A percentile compares a stretch with the other conserved stretches of the same genome.
Conservation (phyloP, 1,284 basidiomycete species). For the Blastosporella zonata region DNA sequence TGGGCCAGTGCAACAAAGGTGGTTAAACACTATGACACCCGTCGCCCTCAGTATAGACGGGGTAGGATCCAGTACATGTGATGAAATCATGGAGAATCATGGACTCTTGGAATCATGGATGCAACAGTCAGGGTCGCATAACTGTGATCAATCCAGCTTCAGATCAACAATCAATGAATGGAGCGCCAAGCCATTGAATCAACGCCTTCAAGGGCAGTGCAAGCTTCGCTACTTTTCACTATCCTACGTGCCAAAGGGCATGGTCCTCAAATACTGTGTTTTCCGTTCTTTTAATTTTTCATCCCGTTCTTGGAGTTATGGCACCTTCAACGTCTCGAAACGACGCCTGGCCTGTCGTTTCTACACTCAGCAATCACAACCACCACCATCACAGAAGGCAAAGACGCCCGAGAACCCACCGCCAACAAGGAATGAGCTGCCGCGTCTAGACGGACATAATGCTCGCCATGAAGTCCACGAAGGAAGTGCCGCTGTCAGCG, state of each 20-base stretch:
- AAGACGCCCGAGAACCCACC: slow-evolving; percentile 13
- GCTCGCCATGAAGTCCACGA: slow-evolving; percentile 39
- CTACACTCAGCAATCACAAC: slow-evolving; percentile 13
- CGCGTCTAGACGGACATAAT: slow-evolving; percentile 15
- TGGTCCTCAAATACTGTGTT: slow-evolving; percentile 9
- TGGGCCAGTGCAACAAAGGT: too few species aligned
- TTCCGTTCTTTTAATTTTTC: slow-evolving; percentile 1
- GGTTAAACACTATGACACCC: too few species aligned
- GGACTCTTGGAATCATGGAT: too few species aligned
- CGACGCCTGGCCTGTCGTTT: slow-evolving; percentile 10
- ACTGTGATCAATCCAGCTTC: too few species aligned
- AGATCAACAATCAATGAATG: neutral
- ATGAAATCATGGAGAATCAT: too few species aligned
- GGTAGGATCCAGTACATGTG: too few species aligned
- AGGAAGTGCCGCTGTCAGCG: slow-evolving; percentile 31
- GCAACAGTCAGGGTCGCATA: too few species aligned
- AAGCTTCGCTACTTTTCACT: neutral
- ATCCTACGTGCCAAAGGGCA: neutral
- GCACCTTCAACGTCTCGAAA: slow-evolving; percentile 1
- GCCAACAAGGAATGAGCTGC: slow-evolving; percentile 9
- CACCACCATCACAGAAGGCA: slow-evolving; percentile 1
- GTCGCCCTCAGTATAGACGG: too few species aligned
- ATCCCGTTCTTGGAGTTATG: neutral
- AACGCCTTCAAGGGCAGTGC: neutral
- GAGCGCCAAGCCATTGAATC: neutral